Percentiles rank a stretch among this genome's conserved stretches.
Evolutionary conservation across 768 basidiomycete species (phyloP).

Genomic region (Tricholoma terreum): DNA sequence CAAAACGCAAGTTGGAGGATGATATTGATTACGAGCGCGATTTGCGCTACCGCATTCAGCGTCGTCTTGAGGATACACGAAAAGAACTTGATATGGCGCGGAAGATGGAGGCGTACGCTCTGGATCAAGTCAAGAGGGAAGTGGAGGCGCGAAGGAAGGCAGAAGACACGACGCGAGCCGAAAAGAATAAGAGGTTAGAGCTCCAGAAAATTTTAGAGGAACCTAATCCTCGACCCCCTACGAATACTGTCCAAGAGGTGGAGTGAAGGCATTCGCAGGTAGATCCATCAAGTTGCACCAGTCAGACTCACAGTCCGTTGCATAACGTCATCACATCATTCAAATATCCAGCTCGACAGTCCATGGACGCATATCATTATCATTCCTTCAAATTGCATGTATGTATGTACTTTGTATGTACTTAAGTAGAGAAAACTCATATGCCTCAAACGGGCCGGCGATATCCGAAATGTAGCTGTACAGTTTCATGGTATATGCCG

Average conservation of each 20-base stretch:
- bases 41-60: slow-evolving; percentile 35
- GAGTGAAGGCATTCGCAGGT: background rate
- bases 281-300: background rate
- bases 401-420: no score
- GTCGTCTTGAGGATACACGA: slow-evolving; percentile 29
- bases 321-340: background rate
- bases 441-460: no score
- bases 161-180: slow-evolving; percentile 53
- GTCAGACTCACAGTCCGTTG: background rate
- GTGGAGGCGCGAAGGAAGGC: slow-evolving; percentile 63
- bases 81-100: slow-evolving; percentile 30
- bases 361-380: background rate
- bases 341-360: background rate
- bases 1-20: slow-evolving; percentile 47
- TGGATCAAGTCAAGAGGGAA: slow-evolving; percentile 31
- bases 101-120: slow-evolving; percentile 27
- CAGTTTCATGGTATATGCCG: slow-evolving; percentile 40
- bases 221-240: slow-evolving; percentile 6
- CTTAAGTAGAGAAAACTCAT: no score
- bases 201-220: slow-evolving; percentile 9
- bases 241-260: slow-evolving; percentile 7
- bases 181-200: slow-evolving; percentile 20
- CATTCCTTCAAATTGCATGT: background rate
- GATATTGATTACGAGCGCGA: slow-evolving; percentile 31
- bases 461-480: slow-evolving; percentile 32